Conservation (phyloP, 2,329 filamentous ascomycete genomes). For the Coniochaeta sp. region DNA sequence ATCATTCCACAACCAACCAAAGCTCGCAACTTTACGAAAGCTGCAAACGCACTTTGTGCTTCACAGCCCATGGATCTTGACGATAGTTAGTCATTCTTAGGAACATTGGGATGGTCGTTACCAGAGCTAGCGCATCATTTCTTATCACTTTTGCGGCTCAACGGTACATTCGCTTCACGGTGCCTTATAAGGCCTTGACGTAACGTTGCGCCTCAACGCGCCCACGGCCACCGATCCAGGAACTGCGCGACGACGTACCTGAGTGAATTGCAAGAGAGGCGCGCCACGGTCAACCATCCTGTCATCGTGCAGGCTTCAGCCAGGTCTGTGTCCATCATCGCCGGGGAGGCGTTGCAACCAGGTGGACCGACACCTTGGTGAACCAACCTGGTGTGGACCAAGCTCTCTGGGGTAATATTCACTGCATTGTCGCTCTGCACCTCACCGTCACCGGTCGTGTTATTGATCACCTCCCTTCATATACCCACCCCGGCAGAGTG, state of each 20-base stretch:
- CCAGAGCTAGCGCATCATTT: background rate
- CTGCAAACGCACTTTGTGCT: background rate
- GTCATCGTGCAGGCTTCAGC: constrained; percentile 1
- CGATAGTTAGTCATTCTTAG: background rate
- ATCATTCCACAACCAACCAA: background rate
- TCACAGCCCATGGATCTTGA: background rate
- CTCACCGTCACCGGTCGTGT: background rate
- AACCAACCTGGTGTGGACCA: background rate
- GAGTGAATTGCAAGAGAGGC: background rate
- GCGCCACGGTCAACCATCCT: background rate
- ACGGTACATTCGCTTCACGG: background rate
- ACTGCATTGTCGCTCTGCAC: background rate
- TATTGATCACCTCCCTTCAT: background rate
- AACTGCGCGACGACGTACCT: background rate
- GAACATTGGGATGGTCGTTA: background rate
- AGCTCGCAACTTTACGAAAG: background rate
- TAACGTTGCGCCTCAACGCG: constrained; percentile 1
- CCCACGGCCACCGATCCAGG: background rate
- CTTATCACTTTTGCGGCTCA: constrained; percentile 2
- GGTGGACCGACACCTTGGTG: background rate
- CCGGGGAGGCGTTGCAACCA: background rate
- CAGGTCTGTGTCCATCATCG: background rate
- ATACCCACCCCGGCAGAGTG: background rate
- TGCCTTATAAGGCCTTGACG: background rate
- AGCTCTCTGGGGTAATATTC: background rate